A percentile compares a stretch with the other conserved stretches of the same genome.
phyloP scores from a whole-genome alignment of 2,329 filamentous ascomycete species.

The Lanzia echinophila region DNA sequence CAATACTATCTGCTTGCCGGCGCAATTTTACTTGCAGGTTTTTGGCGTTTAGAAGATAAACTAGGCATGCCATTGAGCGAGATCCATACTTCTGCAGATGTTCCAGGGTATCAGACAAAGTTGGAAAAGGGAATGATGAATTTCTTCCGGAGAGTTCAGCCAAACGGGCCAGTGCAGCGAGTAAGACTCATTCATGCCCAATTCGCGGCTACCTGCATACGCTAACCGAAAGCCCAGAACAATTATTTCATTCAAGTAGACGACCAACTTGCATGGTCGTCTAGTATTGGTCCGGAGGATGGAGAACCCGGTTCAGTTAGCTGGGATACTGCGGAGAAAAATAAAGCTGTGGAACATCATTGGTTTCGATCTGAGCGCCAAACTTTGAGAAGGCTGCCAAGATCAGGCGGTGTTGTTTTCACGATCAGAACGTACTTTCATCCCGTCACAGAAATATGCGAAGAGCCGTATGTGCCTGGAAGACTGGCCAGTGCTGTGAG shows the following conservation, averaged over 20 bases:
- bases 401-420: constrained; percentile 50
- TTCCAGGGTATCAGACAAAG: constrained; percentile 65
- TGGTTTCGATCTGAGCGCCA: constrained; percentile 66
- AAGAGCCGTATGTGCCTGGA: constrained; percentile 68
- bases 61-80: constrained; percentile 71
- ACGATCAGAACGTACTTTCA: constrained; percentile 59
- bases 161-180: constrained; percentile 52
- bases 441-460: constrained; percentile 46
- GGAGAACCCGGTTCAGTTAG: constrained; percentile 43
- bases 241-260: constrained; percentile 90
- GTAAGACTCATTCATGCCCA: constrained; percentile 20
- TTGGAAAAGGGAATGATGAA: constrained; percentile 73
- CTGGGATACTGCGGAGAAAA: constrained; percentile 72
- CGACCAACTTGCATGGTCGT: constrained; percentile 67
- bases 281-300: constrained; percentile 71
- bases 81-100: constrained; percentile 72
- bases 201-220: constrained; percentile 6
- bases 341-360: constrained; percentile 65
- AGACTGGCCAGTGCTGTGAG: constrained; percentile 69
- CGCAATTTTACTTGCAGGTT: constrained; percentile 68
- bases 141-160: constrained; percentile 67
- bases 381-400: constrained; percentile 52
- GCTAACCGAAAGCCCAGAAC: constrained; percentile 44
- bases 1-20: constrained; percentile 78
- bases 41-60: constrained; percentile 79